Percentiles rank a stretch among this genome's conserved stretches.
phyloP scores from a whole-genome alignment of 805 yeast species.

The Komagataella mondaviorum region DNA sequence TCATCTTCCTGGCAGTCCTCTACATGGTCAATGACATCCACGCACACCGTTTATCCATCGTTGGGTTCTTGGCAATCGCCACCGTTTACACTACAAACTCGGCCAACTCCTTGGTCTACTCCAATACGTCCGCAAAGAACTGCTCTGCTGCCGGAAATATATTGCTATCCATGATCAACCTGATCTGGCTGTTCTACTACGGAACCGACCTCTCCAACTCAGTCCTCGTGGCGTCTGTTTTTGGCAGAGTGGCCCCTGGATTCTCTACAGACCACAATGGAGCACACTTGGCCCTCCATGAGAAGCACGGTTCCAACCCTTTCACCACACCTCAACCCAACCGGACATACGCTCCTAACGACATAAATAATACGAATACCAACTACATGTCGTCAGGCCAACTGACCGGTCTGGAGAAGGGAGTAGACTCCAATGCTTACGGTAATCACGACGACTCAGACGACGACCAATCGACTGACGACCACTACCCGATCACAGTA shows the following conservation, averaged over 20 bases:
- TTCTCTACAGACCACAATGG: slow-evolving; percentile 79
- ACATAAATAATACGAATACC: neutral
- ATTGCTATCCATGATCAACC: slow-evolving; percentile 64
- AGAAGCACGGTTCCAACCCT: neutral
- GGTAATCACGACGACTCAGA: slow-evolving; percentile 8
- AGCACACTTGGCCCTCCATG: slow-evolving; percentile 61
- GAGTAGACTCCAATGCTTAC: slow-evolving; percentile 6
- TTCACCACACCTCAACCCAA: neutral
- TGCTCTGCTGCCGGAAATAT: slow-evolving; percentile 94
- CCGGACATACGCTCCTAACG: slow-evolving; percentile 12
- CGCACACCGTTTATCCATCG: slow-evolving; percentile 47
- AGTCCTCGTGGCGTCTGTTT: neutral
- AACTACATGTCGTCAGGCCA: slow-evolving; percentile 8
- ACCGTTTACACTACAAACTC: slow-evolving; percentile 78
- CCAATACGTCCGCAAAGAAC: slow-evolving; percentile 46
- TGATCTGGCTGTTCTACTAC: slow-evolving; percentile 78
- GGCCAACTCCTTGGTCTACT: slow-evolving; percentile 67
- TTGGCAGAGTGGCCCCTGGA: slow-evolving; percentile 26
- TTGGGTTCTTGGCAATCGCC: slow-evolving; percentile 53
- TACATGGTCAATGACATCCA: slow-evolving; percentile 54
- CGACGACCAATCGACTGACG: slow-evolving; percentile 14
- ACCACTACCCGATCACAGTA: slow-evolving; percentile 70
- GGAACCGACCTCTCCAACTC: slow-evolving; percentile 49
- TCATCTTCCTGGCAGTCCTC: slow-evolving; percentile 33
- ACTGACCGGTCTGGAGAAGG: slow-evolving; percentile 23